Percentiles rank a stretch among this genome's conserved stretches.
phyloP scores from a whole-genome alignment of 2,329 filamentous ascomycete species.

The Aspergillus tubingensis region DNA sequence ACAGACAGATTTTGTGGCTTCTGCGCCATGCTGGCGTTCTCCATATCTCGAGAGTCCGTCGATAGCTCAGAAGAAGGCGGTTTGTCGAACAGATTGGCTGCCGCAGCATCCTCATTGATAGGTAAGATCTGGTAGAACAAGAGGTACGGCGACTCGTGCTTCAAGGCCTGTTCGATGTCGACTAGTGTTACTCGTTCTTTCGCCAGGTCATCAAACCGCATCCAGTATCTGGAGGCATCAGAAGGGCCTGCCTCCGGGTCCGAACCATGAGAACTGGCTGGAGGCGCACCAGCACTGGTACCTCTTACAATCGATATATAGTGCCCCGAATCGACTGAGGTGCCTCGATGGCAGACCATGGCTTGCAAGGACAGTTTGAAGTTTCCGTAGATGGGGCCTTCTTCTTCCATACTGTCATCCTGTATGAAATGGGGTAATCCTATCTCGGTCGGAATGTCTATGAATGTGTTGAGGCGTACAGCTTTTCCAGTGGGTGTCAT shows the following conservation, averaged over 20 bases:
- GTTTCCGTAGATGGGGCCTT: slow-evolving; percentile 73
- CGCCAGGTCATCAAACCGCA: slow-evolving; percentile 87
- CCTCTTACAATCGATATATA: slow-evolving; percentile 85
- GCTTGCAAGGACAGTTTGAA: slow-evolving; percentile 93
- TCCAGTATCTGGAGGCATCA: slow-evolving; percentile 76
- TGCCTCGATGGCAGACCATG: slow-evolving; percentile 87
- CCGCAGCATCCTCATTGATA: slow-evolving; percentile 66
- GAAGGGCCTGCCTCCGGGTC: slow-evolving; percentile 23
- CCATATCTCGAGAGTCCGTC: slow-evolving; percentile 26
- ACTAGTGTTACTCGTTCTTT: slow-evolving; percentile 71
- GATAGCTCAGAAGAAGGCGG: slow-evolving; percentile 32
- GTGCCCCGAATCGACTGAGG: slow-evolving; percentile 83
- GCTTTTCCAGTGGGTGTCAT: slow-evolving; percentile 70
- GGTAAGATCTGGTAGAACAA: slow-evolving; percentile 94
- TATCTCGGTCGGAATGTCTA: slow-evolving; percentile 89
- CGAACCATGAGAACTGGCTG: slow-evolving; percentile 28
- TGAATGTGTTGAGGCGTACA: slow-evolving; percentile 73
- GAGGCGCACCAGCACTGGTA: slow-evolving; percentile 50
- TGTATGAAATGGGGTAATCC: slow-evolving; percentile 85
- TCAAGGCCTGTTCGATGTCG: slow-evolving; percentile 74
- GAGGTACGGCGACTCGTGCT: slow-evolving; percentile 88
- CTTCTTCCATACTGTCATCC: slow-evolving; percentile 69
- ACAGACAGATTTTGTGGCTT: slow-evolving; percentile 22
- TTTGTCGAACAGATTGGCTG: slow-evolving; percentile 38
- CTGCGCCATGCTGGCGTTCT: slow-evolving; percentile 21